Evolutionary conservation across 106 monocot species (phyloP), one percentile per base, ranked within the genome.

Genomic region (Dendrobium nobile): DNA sequence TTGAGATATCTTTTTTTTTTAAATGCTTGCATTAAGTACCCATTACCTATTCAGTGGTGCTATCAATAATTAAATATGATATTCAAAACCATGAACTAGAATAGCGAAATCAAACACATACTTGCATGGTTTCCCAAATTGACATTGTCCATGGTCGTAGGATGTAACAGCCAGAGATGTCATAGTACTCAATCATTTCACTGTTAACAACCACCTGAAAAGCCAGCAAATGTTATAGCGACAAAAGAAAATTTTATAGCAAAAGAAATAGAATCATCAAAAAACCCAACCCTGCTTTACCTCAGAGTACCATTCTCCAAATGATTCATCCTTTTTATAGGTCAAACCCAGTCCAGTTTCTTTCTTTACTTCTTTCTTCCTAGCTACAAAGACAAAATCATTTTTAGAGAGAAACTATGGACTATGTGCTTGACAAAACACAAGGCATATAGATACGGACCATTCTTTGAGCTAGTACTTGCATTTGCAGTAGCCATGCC

Each of bases 301-400:
- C 94, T 97, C 94, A 65, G 94, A 97, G 64, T 92, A 97, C 97
- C 97, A 97, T 78, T 94, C 97, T 37, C 97, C 97, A 82, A 97
- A 97, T 77, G 90, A 92, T 37, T 94, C 94, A 88, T 94, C 86
- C 59, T 97, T 97, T 85, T 94, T 97, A 37, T 82, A 65, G 17
- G 97, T 87, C 73, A 97, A 77, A 31, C 94, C 92, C 26, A 97
- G 90, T 3, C 92, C 88, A 13, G 97, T 97, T 80, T 94, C 92
- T 59, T 97, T 97, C 86, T 97, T 97, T 72, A 94, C 90, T 78
- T 97, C 92, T 86, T 97, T 97, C 88, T 91, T 92, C 79, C 82
- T 92, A 16, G 80, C 94, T 92, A 82, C 0, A 20, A 84, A 73
- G 31, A 59, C 72, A 72, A 33, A 40, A 70, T 28, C 31, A 33